Percentiles rank a stretch among this genome's conserved stretches.
Evolutionary conservation across 1,284 basidiomycete genomes (phyloP).

Genomic region (Ceratobasidium papillatum): DNA sequence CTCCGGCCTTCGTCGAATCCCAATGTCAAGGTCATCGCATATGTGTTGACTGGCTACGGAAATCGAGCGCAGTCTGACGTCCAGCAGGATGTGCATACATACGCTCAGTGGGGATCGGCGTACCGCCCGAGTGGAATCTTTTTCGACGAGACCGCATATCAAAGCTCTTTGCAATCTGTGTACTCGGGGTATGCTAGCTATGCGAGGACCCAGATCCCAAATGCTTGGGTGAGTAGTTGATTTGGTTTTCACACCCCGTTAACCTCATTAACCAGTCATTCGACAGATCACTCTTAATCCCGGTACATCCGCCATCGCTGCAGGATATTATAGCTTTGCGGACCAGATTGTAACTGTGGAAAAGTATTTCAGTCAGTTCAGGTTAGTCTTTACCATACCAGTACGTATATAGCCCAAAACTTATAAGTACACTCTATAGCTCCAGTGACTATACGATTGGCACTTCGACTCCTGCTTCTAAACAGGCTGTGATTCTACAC

Average conservation of each 20-base stretch:
- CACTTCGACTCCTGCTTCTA: slow-evolving; percentile 46
- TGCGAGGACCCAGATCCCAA: slow-evolving; percentile 1
- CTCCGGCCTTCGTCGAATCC: slow-evolving; percentile 44
- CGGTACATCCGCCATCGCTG: slow-evolving; percentile 42
- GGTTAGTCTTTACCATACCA: slow-evolving; percentile 37
- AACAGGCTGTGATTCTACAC: slow-evolving; percentile 49
- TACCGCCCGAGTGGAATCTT: slow-evolving; percentile 54
- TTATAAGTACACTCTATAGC: background rate
- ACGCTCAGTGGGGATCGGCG: slow-evolving; percentile 50
- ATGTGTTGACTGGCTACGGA: slow-evolving; percentile 51
- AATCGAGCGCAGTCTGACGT: slow-evolving; percentile 45
- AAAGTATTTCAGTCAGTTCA: slow-evolving; percentile 47
- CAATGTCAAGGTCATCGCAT: slow-evolving; percentile 54
- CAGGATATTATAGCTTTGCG: slow-evolving; percentile 47
- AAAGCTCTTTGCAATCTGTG: background rate
- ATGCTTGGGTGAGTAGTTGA: background rate
- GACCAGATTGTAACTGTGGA: slow-evolving; percentile 48
- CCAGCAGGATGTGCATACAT: slow-evolving; percentile 51
- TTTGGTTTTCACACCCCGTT: background rate
- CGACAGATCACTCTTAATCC: slow-evolving; percentile 20
- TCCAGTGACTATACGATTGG: slow-evolving; percentile 42
- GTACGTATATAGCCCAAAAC: background rate
- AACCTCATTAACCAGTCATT: background rate
- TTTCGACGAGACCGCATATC: slow-evolving; percentile 52
- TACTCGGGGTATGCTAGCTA: slow-evolving; percentile 23